phyloP scores from a whole-genome alignment of 78 protist species.

The Andalucia godoyi region DNA sequence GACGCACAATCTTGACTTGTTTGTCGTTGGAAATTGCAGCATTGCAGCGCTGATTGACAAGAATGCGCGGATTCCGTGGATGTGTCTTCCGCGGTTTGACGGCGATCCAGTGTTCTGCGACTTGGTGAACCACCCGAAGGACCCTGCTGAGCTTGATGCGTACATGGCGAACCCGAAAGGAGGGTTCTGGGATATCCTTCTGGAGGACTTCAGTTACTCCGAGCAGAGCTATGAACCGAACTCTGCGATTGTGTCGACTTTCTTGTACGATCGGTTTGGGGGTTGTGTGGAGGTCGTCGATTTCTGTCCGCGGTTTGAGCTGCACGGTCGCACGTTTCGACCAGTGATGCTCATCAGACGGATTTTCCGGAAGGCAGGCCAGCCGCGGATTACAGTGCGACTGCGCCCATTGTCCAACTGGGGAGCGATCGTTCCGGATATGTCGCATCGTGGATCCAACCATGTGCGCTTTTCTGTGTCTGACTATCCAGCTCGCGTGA shows the following conservation, averaged over 20 bases:
- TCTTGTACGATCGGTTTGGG: conserved; percentile 18
- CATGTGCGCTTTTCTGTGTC: too few relatives aligned
- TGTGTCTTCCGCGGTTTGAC: conserved; percentile 52
- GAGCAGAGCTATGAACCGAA: conserved; percentile 39
- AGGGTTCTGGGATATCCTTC: conserved; percentile 42
- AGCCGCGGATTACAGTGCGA: neutral
- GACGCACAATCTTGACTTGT: conserved; percentile 40
- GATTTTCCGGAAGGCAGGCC: conserved; percentile 26
- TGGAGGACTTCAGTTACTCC: conserved; percentile 30
- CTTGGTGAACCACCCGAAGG: conserved; percentile 32
- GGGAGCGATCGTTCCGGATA: too few relatives aligned
- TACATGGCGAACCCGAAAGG: neutral
- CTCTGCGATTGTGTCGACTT: conserved; percentile 34
- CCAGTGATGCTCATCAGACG: conserved; percentile 36
- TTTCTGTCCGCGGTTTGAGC: conserved; percentile 45
- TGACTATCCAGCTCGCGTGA: too few relatives aligned
- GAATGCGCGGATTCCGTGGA: conserved; percentile 38
- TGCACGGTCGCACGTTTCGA: conserved; percentile 28
- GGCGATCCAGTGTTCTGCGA: conserved; percentile 61
- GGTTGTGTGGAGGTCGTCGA: conserved; percentile 37
- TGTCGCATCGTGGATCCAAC: too few relatives aligned
- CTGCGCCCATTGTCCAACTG: too few relatives aligned
- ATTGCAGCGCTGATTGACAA: conserved; percentile 37
- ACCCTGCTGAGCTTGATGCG: neutral
- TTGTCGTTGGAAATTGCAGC: conserved; percentile 40